Evolutionary conservation across 192 early-diverging fungal genomes (phyloP).

Genomic region (Chytriomyces sp.): DNA sequence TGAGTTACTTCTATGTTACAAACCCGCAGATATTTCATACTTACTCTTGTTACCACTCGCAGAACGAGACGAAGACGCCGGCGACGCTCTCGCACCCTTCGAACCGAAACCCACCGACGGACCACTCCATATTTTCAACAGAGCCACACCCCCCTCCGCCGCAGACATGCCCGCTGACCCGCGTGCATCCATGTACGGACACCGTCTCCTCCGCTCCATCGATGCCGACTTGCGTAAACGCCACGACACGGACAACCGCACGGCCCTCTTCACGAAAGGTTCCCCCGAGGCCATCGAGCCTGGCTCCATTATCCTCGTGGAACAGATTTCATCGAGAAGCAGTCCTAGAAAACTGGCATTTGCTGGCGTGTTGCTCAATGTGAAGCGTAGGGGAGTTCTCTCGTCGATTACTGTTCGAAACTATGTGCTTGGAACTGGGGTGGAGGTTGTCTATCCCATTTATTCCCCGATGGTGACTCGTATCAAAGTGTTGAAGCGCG

Average conservation of each 20-base stretch:
- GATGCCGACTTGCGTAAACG: slow-evolving; percentile 53
- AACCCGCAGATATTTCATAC: not conserved
- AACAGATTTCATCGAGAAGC: slow-evolving; percentile 51
- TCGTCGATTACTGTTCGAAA: slow-evolving; percentile 55
- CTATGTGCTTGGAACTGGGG: slow-evolving; percentile 56
- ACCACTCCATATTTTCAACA: slow-evolving; percentile 2
- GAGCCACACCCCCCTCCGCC: slow-evolving; percentile 23
- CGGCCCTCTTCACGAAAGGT: slow-evolving; percentile 42
- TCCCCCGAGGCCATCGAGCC: slow-evolving; percentile 46
- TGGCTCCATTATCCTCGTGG: slow-evolving; percentile 57
- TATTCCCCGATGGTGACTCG: slow-evolving; percentile 55
- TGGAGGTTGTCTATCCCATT: slow-evolving; percentile 59
- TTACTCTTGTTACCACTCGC: not conserved
- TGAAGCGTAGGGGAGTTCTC: slow-evolving; percentile 53
- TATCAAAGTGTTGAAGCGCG: slow-evolving; percentile 55
- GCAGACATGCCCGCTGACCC: slow-evolving; percentile 43
- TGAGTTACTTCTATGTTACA: not conserved
- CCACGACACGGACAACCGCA: slow-evolving; percentile 50
- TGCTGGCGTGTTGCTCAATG: slow-evolving; percentile 56
- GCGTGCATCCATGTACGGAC: slow-evolving; percentile 33
- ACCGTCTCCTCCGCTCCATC: slow-evolving; percentile 47
- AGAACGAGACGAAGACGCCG: slow-evolving; percentile 38
- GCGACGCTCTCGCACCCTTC: slow-evolving; percentile 44
- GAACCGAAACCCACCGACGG: slow-evolving; percentile 33
- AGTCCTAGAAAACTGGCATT: slow-evolving; percentile 49